Evolutionary conservation across 1,139 yeast genomes (phyloP), one percentile per base, ranked within the genome.

Genomic region (Saccharomyces hybrid): DNA sequence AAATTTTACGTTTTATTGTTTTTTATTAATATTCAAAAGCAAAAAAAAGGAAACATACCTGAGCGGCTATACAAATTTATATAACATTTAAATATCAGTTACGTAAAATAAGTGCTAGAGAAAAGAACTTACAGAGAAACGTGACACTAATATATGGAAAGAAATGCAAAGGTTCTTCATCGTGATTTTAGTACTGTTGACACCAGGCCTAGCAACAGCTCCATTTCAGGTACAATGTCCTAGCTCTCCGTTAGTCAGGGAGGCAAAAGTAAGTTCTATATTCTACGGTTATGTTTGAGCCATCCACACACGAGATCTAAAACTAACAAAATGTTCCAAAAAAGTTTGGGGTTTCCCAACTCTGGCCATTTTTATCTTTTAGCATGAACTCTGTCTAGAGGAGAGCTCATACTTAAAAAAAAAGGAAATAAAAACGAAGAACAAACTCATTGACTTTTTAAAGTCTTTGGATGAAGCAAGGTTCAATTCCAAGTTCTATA

Each of bases 181-280:
- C 11, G 7, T 16, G n/a, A 34, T 25, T 16, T 26, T 4, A 5
- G 28, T 6, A 3, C 29, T 13, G 5, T 16, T 14, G 44, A 77
- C 59, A 19, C n/a, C 11, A 38, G 25, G n/a, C 6, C 25, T 38
- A 19, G 44, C 25, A 2, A 38, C 25, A 8, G 73, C 78, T 6
- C 82, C 82, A 3, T 68, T 64, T 41, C 63, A 68, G 23, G 77
- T 76, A 0, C 53, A 65, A 16, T 80, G 84, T 60, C 82, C 83
- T 1, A 55, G 68, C 1, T 54, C 57, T 11, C 59, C 71, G 0
- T 59, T 77, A 49, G 62, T 79, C 32, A 67, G 83, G 59, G 57
- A 57, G 27, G 81, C 78, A 32, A 65, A 69, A 44, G 81, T 70
- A 61, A 51, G 65, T 53, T 19, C 1, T 19, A 19, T 19, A 19